These are phyloP conservation scores for Ilex aquifolium DNA, from an alignment of 257 asterid species.

Conservation along the genomic window DNA sequence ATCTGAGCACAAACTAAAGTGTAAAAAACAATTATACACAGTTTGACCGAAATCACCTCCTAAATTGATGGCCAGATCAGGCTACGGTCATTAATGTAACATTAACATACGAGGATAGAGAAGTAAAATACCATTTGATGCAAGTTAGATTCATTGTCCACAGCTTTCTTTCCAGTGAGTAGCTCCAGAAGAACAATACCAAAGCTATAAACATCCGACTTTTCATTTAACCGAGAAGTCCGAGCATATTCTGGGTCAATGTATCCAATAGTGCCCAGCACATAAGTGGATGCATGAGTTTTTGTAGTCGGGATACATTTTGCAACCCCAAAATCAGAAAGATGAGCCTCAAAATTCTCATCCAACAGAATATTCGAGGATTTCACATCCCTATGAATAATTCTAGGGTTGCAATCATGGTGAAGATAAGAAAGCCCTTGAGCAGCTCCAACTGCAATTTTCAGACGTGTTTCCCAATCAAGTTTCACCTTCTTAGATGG, in stretches of 20 bases:
- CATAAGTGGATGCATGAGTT: slow-evolving; percentile 85
- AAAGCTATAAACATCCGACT: slow-evolving; percentile 92
- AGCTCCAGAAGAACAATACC: slow-evolving; percentile 95
- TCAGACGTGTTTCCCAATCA: slow-evolving; percentile 91
- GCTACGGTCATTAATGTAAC: neutral
- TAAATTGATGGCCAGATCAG: neutral
- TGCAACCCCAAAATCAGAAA: slow-evolving; percentile 94
- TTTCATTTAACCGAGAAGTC: slow-evolving; percentile 83
- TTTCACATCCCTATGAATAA: slow-evolving; percentile 88
- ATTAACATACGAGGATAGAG: neutral
- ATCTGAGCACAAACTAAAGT: too few species aligned
- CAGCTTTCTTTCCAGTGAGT: slow-evolving; percentile 84
- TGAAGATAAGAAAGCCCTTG: slow-evolving; percentile 97
- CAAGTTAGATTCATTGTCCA: slow-evolving; percentile 73
- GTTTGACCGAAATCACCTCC: neutral
- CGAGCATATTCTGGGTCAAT: slow-evolving; percentile 96
- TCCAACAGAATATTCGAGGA: slow-evolving; percentile 86
- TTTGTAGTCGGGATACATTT: slow-evolving; percentile 60
- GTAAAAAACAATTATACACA: too few species aligned
- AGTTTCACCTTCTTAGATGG: slow-evolving; percentile 81
- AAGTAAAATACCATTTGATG: slow-evolving; percentile 68
- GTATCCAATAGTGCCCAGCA: slow-evolving; percentile 94
- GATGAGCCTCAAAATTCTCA: slow-evolving; percentile 83
- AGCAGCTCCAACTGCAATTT: slow-evolving; percentile 92
- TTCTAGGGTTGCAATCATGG: slow-evolving; percentile 84